Percentiles rank a stretch among this genome's conserved stretches.
Evolutionary conservation across 495 filamentous ascomycete species (phyloP).

Genomic region (Penicillium malachiteum): DNA sequence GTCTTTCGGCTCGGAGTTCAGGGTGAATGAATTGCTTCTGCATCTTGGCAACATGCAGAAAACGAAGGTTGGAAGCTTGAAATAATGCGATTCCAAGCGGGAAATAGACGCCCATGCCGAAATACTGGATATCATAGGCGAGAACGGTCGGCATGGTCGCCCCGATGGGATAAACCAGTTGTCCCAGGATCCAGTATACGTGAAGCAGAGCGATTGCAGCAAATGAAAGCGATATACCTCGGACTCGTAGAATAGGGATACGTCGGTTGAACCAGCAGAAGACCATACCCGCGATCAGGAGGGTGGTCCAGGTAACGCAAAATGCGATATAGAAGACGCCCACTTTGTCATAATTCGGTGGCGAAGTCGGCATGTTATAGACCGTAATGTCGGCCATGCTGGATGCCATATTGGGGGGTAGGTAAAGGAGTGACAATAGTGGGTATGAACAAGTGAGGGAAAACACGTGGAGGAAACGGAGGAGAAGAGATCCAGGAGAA

Average conservation of each 20-base stretch:
- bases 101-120: conserved; percentile 1
- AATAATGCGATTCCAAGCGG: conserved; percentile 2
- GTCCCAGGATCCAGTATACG: conserved; percentile 12
- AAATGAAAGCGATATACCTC: conserved; percentile 8
- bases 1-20: background rate
- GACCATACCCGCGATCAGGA: conserved; percentile 7
- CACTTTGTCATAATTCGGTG: conserved; percentile 9
- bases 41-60: conserved; percentile 12
- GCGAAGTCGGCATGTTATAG: conserved; percentile 9
- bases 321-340: conserved; percentile 13
- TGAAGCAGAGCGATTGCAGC: conserved; percentile 11
- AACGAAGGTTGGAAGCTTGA: conserved; percentile 11
- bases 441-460: background rate
- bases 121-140: conserved; percentile 12
- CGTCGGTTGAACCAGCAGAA: conserved; percentile 10
- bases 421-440: too few species aligned
- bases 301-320: conserved; percentile 7
- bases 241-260: conserved; percentile 7
- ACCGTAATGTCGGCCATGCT: conserved; percentile 10
- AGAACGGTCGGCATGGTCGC: conserved; percentile 4
- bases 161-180: conserved; percentile 9
- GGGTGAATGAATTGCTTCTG: conserved; percentile 9
- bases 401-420: background rate
- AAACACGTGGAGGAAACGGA: background rate
- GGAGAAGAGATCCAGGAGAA: background rate